Base-by-base conservation (phyloP, 2,329 filamentous ascomycete genomes). In the Didymella glomerata region DNA sequence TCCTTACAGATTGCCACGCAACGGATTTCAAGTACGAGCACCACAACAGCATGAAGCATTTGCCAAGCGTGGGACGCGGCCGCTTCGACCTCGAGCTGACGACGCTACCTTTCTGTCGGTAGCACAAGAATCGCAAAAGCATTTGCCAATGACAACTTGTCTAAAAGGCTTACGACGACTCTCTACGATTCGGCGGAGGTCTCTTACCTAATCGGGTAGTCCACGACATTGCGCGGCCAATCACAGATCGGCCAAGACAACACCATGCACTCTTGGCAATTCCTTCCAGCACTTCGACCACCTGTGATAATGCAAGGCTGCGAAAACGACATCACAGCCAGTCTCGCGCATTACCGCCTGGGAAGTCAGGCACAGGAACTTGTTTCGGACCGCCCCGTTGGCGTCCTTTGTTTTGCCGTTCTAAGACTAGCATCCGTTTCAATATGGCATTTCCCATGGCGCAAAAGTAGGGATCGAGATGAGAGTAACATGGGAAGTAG, bases 101-200 rank as follows among this genome's bases (percentile, higher is more conserved):
- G 55, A 57, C 36, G 32, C 54, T 13, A 10, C 32, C 36, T 48
- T 34, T 48, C 13, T 53, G 30, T 48, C 14, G 20, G 48, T 40
- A 51, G 18, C 27, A 52, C 41, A 28, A 28, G 28, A 41, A 4
- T 47, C 20, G 34, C 48, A 52, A 32, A 51, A 48, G 48, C 36
- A 38, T 47, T 44, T 57, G 36, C 48, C 55, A 53, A 53, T 48
- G 44, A 30, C 48, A 52, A 48, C 54, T 52, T 48, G 44, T 52
- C 36, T 22, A 52, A 48, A 52, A 36, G 42, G 48, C 54, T 57
- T 57, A 52, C 54, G 54, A 57, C 54, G 48, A 57, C 54, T 52
- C 13, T 30, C 22, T 40, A 22, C 27, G n/a, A 52, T 44, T 30
- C n/a, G 38, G 28, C 48, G 48, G 48, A 48, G 44, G n/a, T 38